phyloP scores from a whole-genome alignment of 805 yeast species.

The Pichia eremophila region DNA sequence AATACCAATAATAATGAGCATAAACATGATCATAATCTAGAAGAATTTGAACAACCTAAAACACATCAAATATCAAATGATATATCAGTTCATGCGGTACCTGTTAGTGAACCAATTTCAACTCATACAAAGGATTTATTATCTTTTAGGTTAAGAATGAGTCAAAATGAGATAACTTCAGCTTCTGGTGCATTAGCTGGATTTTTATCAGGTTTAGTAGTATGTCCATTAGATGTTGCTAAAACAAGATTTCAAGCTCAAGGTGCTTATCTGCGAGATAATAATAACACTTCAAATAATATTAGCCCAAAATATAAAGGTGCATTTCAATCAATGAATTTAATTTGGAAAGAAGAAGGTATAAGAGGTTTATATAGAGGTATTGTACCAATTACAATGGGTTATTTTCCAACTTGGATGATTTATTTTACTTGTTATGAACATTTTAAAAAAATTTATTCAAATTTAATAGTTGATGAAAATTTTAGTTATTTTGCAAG shows the following conservation, averaged over 20 bases:
- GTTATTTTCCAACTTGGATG: conserved; percentile 97
- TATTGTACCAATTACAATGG: conserved; percentile 81
- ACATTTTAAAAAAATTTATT: conserved; percentile 44
- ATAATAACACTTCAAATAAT: conserved; percentile 1
- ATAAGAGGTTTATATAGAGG: conserved; percentile 80
- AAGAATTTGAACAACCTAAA: conserved; percentile 6
- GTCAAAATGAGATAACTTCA: conserved; percentile 49
- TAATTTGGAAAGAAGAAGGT: conserved; percentile 74
- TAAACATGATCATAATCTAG: not conserved
- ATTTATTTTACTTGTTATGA: conserved; percentile 90
- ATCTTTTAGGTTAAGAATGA: conserved; percentile 11
- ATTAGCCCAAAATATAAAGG: conserved; percentile 40
- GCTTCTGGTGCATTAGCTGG: conserved; percentile 93
- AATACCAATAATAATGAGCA: not conserved
- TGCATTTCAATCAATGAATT: conserved; percentile 49
- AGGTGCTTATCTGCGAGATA: conserved; percentile 37
- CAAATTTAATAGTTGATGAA: conserved; percentile 17
- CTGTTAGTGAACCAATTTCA: conserved; percentile 9
- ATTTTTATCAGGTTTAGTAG: conserved; percentile 76
- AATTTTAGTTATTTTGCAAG: conserved; percentile 36
- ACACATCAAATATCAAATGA: conserved; percentile 10
- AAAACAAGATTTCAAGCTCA: conserved; percentile 93
- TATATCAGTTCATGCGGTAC: conserved; percentile 11
- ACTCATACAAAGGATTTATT: conserved; percentile 10
- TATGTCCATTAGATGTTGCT: conserved; percentile 93